Evolutionary conservation across 495 filamentous ascomycete species (phyloP), one percentile per base, ranked within the genome.

Genomic region (Podospora anserina): DNA sequence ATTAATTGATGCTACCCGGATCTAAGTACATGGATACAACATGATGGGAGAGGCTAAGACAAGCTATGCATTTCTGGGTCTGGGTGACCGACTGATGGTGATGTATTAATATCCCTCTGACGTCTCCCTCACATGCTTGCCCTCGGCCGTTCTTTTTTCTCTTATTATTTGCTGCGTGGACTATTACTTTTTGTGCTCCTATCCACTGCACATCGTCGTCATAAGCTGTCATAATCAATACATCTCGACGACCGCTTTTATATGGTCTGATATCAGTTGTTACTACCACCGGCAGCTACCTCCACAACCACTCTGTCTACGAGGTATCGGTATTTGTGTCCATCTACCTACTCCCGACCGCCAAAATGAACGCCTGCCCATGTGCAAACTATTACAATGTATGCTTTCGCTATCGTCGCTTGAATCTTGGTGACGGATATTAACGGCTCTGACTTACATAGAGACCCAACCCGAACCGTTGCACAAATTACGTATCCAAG

Each of bases 401-500:
- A 49, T 49, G 39, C 30, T 32, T 32, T 7, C 30, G 23, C 23
- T 23, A 23, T 23, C 23, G 1, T 23, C 30, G 7, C 30, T 3
- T 32, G 30, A 5, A 49, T 39, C 34, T 39, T 11, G 11, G 34
- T 39, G 34, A 49, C 39, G 39, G 39, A 13, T 49, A 49, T 9
- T 34, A 13, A 39, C 11, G 7, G 39, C 39, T 49, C 27, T 27
- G 23, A 23, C 32, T 60, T 32, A 64, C 61, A 20, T 20, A 26
- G n/a, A 85, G 81, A 76, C 80, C 61, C 76, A 80, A 68, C 39
- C 39, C 39, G 39, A 49, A 11, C 15, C 39, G 39, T 49, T 84
- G 82, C 77, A 77, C 76, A 63, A 85, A 83, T 71, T 77, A 69
- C 34, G 83, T 84, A 19, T 26, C 69, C 32, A 72, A 77, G 56